Percentiles rank a stretch among this genome's conserved stretches.
Evolutionary conservation across 139 green algal genomes (phyloP).

Genomic region (Ettlia oleoabundans): DNA sequence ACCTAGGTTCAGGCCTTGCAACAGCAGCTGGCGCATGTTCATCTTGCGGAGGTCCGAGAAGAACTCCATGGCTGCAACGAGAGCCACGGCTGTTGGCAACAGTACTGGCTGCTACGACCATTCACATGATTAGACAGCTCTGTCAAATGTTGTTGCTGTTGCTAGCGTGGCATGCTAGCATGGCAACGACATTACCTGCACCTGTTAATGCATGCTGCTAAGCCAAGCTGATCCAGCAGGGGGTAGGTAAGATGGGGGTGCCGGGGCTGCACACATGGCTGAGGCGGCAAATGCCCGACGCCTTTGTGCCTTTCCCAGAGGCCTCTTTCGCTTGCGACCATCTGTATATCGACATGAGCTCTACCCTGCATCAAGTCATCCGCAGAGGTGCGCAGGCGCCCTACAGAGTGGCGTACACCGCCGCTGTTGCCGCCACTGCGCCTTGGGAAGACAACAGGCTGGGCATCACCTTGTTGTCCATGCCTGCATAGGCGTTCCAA

Average conservation of each 20-base stretch:
- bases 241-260: constrained; percentile 65
- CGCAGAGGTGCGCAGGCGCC: constrained; percentile 68
- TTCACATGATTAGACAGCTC: no score
- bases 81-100: no score
- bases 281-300: constrained; percentile 48
- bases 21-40: constrained; percentile 67
- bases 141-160: no score
- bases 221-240: background rate
- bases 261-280: constrained; percentile 80
- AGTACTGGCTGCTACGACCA: no score
- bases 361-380: constrained; percentile 72
- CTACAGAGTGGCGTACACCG: no score
- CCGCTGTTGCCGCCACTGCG: no score
- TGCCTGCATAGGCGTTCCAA: no score
- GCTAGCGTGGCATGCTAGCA: background rate
- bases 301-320: constrained; percentile 56
- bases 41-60: constrained; percentile 29
- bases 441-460: no score
- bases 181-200: no score
- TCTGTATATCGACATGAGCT: constrained; percentile 83
- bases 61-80: no score
- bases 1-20: constrained; percentile 78
- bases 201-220: background rate
- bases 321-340: constrained; percentile 64
- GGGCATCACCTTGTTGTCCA: no score